Evolutionary conservation across 768 basidiomycete species (phyloP).

Genomic region (Kwoniella dejecticola): DNA sequence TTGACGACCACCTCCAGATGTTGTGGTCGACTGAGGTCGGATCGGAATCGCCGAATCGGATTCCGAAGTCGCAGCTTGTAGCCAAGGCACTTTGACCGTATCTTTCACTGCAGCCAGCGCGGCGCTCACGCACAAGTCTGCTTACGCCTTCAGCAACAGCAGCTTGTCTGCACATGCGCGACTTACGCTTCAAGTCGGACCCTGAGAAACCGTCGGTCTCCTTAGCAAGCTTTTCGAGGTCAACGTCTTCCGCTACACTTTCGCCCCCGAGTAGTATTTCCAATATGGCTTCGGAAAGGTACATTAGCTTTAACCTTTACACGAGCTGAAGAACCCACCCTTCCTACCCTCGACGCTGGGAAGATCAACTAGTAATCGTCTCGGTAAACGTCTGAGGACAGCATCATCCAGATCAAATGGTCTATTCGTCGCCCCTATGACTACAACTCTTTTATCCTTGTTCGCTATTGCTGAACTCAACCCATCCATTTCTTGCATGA

Average conservation of each 20-base stretch:
- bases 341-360: slow-evolving; percentile 82
- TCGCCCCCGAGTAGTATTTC: slow-evolving; percentile 86
- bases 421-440: slow-evolving; percentile 92
- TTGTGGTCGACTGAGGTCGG: slow-evolving; percentile 9
- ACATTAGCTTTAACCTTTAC: not conserved
- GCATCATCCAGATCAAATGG: slow-evolving; percentile 65
- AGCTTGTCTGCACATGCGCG: no score
- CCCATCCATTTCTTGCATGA: slow-evolving; percentile 82
- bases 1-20: slow-evolving; percentile 6
- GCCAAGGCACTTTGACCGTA: slow-evolving; percentile 76
- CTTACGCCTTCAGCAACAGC: not conserved
- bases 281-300: slow-evolving; percentile 70
- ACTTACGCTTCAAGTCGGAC: slow-evolving; percentile 89
- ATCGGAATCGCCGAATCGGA: not conserved
- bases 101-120: slow-evolving; percentile 92
- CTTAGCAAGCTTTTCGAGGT: slow-evolving; percentile 40
- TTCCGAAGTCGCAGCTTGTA: slow-evolving; percentile 31
- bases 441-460: slow-evolving; percentile 76
- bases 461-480: slow-evolving; percentile 65
- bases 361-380: slow-evolving; percentile 82
- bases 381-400: slow-evolving; percentile 81
- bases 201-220: slow-evolving; percentile 72
- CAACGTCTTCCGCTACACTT: slow-evolving; percentile 57
- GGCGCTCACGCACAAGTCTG: slow-evolving; percentile 90
- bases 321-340: slow-evolving; percentile 59